These are phyloP conservation scores for Chaetomium tenue DNA, from an alignment of 495 filamentous ascomycete genomes.

Conservation along the genomic window DNA sequence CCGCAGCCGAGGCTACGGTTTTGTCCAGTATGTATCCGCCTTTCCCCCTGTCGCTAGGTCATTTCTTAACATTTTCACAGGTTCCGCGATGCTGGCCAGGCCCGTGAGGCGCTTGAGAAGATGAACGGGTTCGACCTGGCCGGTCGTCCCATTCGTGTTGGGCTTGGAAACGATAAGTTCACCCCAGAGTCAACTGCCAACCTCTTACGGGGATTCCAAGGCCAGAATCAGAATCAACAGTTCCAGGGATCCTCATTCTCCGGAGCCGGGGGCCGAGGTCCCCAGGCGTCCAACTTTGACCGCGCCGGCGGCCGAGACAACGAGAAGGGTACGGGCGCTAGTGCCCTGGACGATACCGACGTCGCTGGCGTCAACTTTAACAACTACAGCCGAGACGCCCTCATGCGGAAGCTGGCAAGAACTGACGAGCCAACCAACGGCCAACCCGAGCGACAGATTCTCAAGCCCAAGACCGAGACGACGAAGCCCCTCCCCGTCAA, in stretches of 20 bases:
- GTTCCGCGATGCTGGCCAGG: constrained; percentile 87
- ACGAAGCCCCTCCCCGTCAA: constrained; percentile 77
- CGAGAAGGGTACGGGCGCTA: constrained; percentile 89
- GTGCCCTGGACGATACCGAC: constrained; percentile 96
- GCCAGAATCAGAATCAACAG: constrained; percentile 72
- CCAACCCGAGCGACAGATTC: constrained; percentile 64
- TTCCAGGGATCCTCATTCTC: constrained; percentile 95
- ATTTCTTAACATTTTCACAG: constrained; percentile 51
- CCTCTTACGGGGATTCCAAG: constrained; percentile 83
- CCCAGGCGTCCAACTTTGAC: constrained; percentile 87
- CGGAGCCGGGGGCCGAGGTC: constrained; percentile 83
- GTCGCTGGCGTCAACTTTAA: constrained; percentile 98
- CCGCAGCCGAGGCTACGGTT: constrained; percentile 92
- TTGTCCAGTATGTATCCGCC: constrained; percentile 82
- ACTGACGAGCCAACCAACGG: constrained; percentile 79
- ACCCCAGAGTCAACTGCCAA: constrained; percentile 94
- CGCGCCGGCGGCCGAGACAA: constrained; percentile 87
- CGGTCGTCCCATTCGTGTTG: constrained; percentile 95
- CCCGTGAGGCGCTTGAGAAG: constrained; percentile 91
- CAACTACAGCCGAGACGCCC: constrained; percentile 94
- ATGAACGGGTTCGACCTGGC: constrained; percentile 99
- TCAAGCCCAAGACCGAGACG: constrained; percentile 70
- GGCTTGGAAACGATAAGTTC: constrained; percentile 99
- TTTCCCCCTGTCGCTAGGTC: constrained; percentile 3
- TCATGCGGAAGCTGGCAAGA: constrained; percentile 96